Evolutionary conservation across 192 early-diverging fungal genomes (phyloP), one percentile per base, ranked within the genome.

Genomic region (Coemansia sp.): DNA sequence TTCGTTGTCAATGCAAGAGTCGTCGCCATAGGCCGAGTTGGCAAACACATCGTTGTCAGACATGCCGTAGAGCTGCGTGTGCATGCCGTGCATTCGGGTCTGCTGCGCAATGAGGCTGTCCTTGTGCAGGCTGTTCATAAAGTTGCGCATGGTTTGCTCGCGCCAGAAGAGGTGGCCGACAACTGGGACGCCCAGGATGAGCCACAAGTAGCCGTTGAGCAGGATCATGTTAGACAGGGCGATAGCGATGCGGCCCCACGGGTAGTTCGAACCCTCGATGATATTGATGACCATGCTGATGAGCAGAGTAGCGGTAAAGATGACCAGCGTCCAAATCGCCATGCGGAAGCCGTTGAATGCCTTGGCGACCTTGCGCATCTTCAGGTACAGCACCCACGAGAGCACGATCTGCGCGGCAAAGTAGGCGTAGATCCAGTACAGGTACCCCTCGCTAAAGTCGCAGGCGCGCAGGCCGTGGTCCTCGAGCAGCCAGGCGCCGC

Each of bases 61-160:
- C 2, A 59, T 60, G 22, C 68, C 64, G 54, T 76, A 70, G 27
- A 67, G 47, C 59, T 70, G 67, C 14, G 74, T 65, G 38, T 70
- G 57, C 19, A 70, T 37, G 32, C 62, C 74, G 17, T 67, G 43
- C 11, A 41, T 60, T 12, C 68, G 63, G 15, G 74, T 70, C 64
- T 76, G 74, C 64, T 76, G 74, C n/a, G 74, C 74, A 37, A 76
- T 67, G 56, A 76, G 62, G 25, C 67, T 68, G 59, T 76, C 74
- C 56, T 76, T 76, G 60, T 76, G 74, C 41, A 76, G 29, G 42
- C 54, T 71, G 56, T 76, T 76, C 74, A 76, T 76, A 60, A 76
- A 76, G 43, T 70, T 64, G 40, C 74, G 74, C 74, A 76, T 76
- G 32, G 68, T 71, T 12, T 76, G 74, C 60, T 76, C 74, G 36